Conservation (phyloP, 202 grass and related monocot genomes). For the Sporobolus alterniflorus region DNA sequence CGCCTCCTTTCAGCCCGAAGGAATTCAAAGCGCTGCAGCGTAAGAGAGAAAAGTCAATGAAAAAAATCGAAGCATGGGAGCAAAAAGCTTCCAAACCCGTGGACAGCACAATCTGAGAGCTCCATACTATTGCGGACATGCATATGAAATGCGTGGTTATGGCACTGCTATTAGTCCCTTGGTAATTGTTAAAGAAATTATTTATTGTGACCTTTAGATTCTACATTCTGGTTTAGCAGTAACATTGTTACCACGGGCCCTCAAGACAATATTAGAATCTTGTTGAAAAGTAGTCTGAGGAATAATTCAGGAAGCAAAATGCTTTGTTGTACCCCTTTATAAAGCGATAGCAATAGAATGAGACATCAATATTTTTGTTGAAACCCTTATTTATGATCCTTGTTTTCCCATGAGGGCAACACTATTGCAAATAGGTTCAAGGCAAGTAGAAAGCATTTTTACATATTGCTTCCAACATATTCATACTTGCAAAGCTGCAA, state of each 20-base stretch:
- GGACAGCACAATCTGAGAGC: constrained; percentile 38
- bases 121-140: constrained; percentile 13
- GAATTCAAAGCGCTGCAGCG: constrained; percentile 45
- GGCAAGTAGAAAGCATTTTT: not conserved
- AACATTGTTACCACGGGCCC: not conserved
- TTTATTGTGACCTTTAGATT: constrained; percentile 6
- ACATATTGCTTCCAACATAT: not conserved
- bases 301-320: not conserved
- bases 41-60: constrained; percentile 57
- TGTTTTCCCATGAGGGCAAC: not conserved
- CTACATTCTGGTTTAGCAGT: constrained; percentile 2
- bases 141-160: constrained; percentile 35
- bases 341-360: not conserved
- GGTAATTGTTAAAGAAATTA: not conserved
- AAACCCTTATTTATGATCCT: not conserved
- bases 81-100: constrained; percentile 41
- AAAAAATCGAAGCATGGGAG: constrained; percentile 70
- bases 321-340: not conserved
- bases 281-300: not conserved
- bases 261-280: not conserved
- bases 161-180: not conserved
- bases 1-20: constrained; percentile 54
- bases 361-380: no score
- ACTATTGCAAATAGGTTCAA: not conserved
- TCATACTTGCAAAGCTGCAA: not conserved